These are phyloP conservation scores for Immersiella caudata DNA, from an alignment of 495 filamentous ascomycete species.

Conservation along the genomic window DNA sequence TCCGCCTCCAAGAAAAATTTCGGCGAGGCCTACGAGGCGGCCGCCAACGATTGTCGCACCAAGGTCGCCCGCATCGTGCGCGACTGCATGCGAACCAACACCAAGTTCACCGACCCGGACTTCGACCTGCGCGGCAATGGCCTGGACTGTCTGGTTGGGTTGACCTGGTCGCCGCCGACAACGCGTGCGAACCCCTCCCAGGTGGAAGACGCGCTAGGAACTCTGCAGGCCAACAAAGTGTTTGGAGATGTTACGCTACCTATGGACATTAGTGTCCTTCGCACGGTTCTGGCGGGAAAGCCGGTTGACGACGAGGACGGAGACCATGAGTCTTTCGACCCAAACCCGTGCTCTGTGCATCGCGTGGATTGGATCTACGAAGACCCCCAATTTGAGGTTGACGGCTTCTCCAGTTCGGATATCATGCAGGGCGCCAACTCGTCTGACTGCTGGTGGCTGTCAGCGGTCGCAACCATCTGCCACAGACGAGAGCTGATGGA, in stretches of 20 bases:
- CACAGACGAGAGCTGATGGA: constrained; percentile 68
- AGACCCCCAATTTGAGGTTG: constrained; percentile 67
- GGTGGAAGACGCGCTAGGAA: constrained; percentile 16
- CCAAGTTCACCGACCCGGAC: constrained; percentile 73
- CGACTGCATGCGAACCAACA: constrained; percentile 69
- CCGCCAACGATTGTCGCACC: constrained; percentile 57
- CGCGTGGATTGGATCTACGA: constrained; percentile 65
- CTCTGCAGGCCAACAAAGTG: constrained; percentile 34
- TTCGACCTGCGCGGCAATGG: constrained; percentile 69
- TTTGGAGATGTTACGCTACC: constrained; percentile 57
- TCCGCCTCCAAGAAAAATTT: constrained; percentile 17
- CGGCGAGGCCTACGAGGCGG: constrained; percentile 60
- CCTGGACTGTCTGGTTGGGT: constrained; percentile 20
- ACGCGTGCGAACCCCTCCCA: background rate
- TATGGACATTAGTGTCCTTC: constrained; percentile 42
- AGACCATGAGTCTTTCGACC: constrained; percentile 40
- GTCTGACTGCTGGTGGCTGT: constrained; percentile 77
- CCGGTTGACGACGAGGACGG: constrained; percentile 36
- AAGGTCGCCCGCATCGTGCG: constrained; percentile 69
- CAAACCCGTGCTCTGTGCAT: constrained; percentile 41
- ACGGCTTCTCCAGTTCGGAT: constrained; percentile 65
- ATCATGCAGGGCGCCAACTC: constrained; percentile 42
- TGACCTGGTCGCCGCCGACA: constrained; percentile 20
- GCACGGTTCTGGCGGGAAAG: constrained; percentile 41
- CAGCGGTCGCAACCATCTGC: constrained; percentile 67